Conservation (phyloP, 2,329 filamentous ascomycete genomes). For the Calonectria pauciramosa region DNA sequence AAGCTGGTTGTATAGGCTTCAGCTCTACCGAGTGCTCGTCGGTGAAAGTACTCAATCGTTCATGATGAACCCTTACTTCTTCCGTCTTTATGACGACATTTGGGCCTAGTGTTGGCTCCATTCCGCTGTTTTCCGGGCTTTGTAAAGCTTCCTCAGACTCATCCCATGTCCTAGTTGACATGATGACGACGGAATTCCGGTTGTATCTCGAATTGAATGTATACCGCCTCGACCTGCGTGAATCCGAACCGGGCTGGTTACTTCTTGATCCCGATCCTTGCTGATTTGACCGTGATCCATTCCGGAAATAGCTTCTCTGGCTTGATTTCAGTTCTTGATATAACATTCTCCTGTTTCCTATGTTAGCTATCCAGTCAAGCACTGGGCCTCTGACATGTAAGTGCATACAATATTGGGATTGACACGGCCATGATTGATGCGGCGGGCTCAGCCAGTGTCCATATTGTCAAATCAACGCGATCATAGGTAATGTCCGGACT, state of each 20-base stretch:
- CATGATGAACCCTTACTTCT: conserved; percentile 45
- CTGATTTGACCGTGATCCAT: conserved; percentile 36
- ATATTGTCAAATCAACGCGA: conserved; percentile 52
- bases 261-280: conserved; percentile 16
- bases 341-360: conserved; percentile 47
- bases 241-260: conserved; percentile 23
- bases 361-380: conserved; percentile 15
- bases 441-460: conserved; percentile 52
- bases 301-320: conserved; percentile 43
- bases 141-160: conserved; percentile 51
- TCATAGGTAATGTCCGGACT: conserved; percentile 51
- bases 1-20: conserved; percentile 14
- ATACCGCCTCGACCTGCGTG: conserved; percentile 35
- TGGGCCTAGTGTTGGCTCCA: conserved; percentile 23
- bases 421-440: conserved; percentile 54
- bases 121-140: conserved; percentile 31
- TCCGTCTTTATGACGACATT: conserved; percentile 49
- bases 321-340: conserved; percentile 51
- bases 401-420: conserved; percentile 50
- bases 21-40: conserved; percentile 42
- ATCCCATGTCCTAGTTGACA: conserved; percentile 49
- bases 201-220: conserved; percentile 42
- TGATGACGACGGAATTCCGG: conserved; percentile 49
- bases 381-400: not conserved
- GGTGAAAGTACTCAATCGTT: conserved; percentile 37